A percentile compares a stretch with the other conserved stretches of the same genome.
These are phyloP conservation scores for Saturnispora gosingensis DNA, from an alignment of 805 yeast genomes.

Conservation along the genomic window DNA sequence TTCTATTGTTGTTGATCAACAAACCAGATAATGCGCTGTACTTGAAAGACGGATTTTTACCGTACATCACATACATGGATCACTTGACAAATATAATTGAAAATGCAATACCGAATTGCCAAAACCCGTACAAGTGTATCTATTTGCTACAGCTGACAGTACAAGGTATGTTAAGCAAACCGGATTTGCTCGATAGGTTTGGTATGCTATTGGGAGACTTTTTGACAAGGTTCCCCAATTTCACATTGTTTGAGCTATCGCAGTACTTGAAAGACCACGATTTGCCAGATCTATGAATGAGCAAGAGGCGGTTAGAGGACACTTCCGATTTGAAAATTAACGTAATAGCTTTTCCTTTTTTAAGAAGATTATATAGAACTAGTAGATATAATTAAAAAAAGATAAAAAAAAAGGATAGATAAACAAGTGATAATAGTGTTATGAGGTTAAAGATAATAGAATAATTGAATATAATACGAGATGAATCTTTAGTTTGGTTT, in stretches of 20 bases:
- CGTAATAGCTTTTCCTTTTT: background rate
- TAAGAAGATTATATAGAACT: background rate
- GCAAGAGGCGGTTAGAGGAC: no score
- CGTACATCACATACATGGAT: slow-evolving; percentile 11
- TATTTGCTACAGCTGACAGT: slow-evolving; percentile 5
- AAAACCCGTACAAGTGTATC: slow-evolving; percentile 8
- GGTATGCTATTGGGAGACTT: slow-evolving; percentile 5
- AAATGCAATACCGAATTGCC: slow-evolving; percentile 4
- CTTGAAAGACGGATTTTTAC: slow-evolving; percentile 6
- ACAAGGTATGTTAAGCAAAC: slow-evolving; percentile 7
- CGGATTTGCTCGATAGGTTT: slow-evolving; percentile 2
- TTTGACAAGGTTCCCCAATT: slow-evolving; percentile 8
- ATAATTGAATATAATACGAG: background rate
- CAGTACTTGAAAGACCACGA: slow-evolving; percentile 6
- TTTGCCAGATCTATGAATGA: slow-evolving; percentile 3
- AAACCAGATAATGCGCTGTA: background rate
- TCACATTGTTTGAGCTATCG: slow-evolving; percentile 8
- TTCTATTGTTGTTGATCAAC: slow-evolving; percentile 6
- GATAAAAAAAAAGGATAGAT: background rate
- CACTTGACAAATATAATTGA: slow-evolving; percentile 7
- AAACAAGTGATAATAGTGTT: background rate
- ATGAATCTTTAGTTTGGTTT: background rate
- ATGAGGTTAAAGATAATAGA: background rate
- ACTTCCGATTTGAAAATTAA: no score
- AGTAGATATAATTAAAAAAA: background rate